Conservation (phyloP, 139 green algal genomes). For the Prasinococcaceae sp. region DNA sequence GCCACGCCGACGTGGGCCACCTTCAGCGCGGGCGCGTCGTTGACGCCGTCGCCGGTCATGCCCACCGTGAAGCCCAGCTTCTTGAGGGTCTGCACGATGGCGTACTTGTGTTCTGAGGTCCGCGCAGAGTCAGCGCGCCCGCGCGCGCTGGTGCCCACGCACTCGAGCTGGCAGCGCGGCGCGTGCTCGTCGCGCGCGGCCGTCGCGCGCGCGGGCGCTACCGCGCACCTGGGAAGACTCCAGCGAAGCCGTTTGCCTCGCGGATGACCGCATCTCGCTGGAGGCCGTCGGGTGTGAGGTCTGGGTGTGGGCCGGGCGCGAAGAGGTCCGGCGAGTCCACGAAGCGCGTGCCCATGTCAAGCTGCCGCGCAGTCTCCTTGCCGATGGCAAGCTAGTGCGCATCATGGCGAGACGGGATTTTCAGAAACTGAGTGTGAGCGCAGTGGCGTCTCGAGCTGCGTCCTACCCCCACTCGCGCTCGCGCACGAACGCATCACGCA, state of each 20-base stretch:
- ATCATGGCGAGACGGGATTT: background rate
- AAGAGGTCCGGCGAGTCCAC: conserved; percentile 33
- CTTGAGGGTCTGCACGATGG: conserved; percentile 54
- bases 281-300: background rate
- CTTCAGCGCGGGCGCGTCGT: conserved; percentile 75
- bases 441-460: background rate
- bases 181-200: no score
- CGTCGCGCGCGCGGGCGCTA: no score
- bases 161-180: no score
- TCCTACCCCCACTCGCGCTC: background rate
- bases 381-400: conserved; percentile 65
- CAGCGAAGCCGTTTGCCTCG: conserved; percentile 10
- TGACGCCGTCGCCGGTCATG: conserved; percentile 86
- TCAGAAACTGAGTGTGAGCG: background rate
- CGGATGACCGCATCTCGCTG: conserved; percentile 4
- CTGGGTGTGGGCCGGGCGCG: conserved; percentile 21
- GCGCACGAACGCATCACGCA: background rate
- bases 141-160: no score
- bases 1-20: conserved; percentile 70
- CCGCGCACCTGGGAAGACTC: no score
- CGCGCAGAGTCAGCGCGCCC: no score
- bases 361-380: conserved; percentile 58
- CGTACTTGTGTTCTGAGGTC: conserved; percentile 64
- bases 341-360: conserved; percentile 71
- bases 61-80: conserved; percentile 21